Base-by-base conservation (phyloP, 257 asterid species). In the Gynochthodes officinalis region DNA sequence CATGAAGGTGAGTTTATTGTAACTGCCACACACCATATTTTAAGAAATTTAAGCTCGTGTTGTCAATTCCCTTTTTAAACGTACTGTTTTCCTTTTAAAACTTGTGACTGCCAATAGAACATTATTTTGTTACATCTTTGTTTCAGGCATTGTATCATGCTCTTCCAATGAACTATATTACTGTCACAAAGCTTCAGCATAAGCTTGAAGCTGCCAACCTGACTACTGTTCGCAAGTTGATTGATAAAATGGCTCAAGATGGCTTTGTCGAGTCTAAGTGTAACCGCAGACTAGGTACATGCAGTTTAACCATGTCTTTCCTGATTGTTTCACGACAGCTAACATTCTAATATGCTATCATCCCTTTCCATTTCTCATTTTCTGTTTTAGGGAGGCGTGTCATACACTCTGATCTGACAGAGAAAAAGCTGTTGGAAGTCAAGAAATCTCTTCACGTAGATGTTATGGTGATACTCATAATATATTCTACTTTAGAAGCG, bases 91-190 rank as follows among this genome's bases (percentile, higher is more conserved):
- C 27, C 9, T 52, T 15, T 28, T 49, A 48, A 42, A 49, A 33
- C 39, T 23, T 13, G 21, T 39, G 27, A 35, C 23, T 7, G 16
- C 19, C 35, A 64, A 16, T 37, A 16, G 43, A 42, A n/a, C 15
- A 52, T 60, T 13, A 25, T 23, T n/a, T 32, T 61, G 48, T 27
- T 19, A 37, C 42, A 21, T 71, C 33, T 68, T 59, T 70, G 27
- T 75, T 69, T 67, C 91, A 94, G 98, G 98, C 98, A 69, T 78
- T 94, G 78, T 87, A 84, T 80, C 92, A 91, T 75, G 92, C 97
- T 77, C 97, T 94, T 64, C 95, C 96, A 52, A n/a, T 89, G 97
- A 80, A 84, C 82, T 87, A 88, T 75, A 79, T 91, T 78, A 80
- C 86, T 50, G 83, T 83, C 48, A 50, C 89, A 69, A 87, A 89